phyloP scores from a whole-genome alignment of 2,329 filamentous ascomycete genomes.

The Aspergillus tanneri region DNA sequence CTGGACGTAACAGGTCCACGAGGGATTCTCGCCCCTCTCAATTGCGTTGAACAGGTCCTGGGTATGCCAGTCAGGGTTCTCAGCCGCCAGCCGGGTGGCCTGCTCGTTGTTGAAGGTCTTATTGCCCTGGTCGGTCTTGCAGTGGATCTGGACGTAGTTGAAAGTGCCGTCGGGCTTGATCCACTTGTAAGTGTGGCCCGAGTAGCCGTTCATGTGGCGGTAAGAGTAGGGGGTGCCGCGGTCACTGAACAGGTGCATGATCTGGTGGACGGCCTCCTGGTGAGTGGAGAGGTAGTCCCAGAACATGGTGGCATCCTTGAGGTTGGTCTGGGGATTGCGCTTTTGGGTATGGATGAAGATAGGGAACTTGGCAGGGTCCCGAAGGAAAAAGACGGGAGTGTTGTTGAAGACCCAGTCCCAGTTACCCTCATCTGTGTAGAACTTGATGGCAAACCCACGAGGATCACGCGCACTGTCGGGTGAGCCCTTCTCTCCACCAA shows the following conservation, averaged over 20 bases:
- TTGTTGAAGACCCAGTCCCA: constrained; percentile 73
- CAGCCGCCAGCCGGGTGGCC: constrained; percentile 53
- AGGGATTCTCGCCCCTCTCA: constrained; percentile 58
- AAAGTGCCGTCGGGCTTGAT: constrained; percentile 65
- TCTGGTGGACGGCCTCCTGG: constrained; percentile 62
- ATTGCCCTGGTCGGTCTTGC: constrained; percentile 62
- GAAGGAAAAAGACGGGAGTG: constrained; percentile 72
- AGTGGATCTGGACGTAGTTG: constrained; percentile 65
- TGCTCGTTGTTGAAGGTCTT: constrained; percentile 61
- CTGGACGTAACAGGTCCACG: constrained; percentile 65
- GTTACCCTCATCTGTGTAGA: constrained; percentile 72
- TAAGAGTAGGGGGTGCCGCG: constrained; percentile 65
- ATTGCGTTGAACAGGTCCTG: constrained; percentile 66
- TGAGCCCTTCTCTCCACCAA: constrained; percentile 70
- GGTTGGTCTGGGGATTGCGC: constrained; percentile 67
- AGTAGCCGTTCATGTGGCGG: constrained; percentile 67
- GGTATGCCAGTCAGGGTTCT: constrained; percentile 63
- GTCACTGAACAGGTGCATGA: constrained; percentile 67
- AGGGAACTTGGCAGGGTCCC: constrained; percentile 71
- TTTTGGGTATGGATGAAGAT: constrained; percentile 74
- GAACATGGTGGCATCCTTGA: constrained; percentile 68
- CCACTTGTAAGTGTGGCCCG: constrained; percentile 66
- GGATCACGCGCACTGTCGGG: constrained; percentile 71
- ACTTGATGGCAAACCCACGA: constrained; percentile 70
- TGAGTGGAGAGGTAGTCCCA: constrained; percentile 64